A percentile compares a stretch with the other conserved stretches of the same genome.
Evolutionary conservation across 2,329 filamentous ascomycete genomes (phyloP).

Genomic region (Huntiella bhutanensis): DNA sequence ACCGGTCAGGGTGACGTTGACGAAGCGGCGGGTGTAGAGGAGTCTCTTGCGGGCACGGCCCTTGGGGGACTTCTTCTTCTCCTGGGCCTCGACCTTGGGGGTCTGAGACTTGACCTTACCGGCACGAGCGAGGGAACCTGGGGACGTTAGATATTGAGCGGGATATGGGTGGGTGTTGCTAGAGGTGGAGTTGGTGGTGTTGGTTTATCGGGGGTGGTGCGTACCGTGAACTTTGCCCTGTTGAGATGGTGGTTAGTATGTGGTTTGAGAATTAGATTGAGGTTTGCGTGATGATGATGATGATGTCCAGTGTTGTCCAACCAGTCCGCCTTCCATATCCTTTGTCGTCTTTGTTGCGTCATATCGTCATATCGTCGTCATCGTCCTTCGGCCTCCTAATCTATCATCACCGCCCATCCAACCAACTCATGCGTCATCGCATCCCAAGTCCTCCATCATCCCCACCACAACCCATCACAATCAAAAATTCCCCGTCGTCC

Average conservation of each 20-base stretch:
- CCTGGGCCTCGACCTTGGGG: slow-evolving; percentile 75
- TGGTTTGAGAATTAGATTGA: neutral
- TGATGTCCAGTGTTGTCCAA: no score
- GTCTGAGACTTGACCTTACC: slow-evolving; percentile 97
- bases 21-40: slow-evolving; percentile 91
- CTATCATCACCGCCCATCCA: no score
- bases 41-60: slow-evolving; percentile 95
- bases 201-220: neutral
- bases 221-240: slow-evolving; percentile 14
- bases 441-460: no score
- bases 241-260: slow-evolving; percentile 5
- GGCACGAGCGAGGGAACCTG: slow-evolving; percentile 48
- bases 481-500: no score
- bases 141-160: neutral
- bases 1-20: slow-evolving; percentile 92
- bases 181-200: neutral
- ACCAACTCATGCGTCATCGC: no score
- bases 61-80: slow-evolving; percentile 96
- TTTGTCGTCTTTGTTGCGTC: no score
- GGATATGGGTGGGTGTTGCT: neutral
- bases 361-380: no score
- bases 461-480: no score
- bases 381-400: no score
- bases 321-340: no score
- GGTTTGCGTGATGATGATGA: no score